phyloP scores from a whole-genome alignment of 352 stramenopile genomes.

The Globisporangium megalacanthum region DNA sequence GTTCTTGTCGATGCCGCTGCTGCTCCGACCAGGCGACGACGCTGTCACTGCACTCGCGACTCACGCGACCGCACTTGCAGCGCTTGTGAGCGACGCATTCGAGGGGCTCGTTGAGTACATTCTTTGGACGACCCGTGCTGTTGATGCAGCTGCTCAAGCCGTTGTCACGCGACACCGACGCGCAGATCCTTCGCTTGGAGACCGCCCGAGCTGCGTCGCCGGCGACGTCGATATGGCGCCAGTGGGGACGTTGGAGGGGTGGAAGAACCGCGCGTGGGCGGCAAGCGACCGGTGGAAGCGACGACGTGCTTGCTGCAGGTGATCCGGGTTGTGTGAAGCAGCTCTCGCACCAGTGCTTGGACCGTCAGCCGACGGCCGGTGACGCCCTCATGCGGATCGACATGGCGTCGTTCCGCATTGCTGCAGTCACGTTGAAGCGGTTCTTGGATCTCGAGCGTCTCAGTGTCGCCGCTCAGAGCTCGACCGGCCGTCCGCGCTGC shows the following conservation, averaged over 20 bases:
- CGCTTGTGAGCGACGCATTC: slow-evolving; percentile 39
- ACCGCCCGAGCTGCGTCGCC: background rate
- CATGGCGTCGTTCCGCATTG: slow-evolving; percentile 64
- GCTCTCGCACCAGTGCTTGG: slow-evolving; percentile 15
- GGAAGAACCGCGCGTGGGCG: background rate
- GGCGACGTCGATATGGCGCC: slow-evolving; percentile 29
- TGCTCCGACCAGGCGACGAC: slow-evolving; percentile 67
- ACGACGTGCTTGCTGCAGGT: slow-evolving; percentile 40
- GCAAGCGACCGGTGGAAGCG: background rate
- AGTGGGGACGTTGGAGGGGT: slow-evolving; percentile 1
- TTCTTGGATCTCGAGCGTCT: slow-evolving; percentile 67
- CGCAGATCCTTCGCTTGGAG: too few relatives aligned
- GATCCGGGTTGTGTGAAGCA: slow-evolving; percentile 45
- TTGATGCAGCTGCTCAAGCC: slow-evolving; percentile 57
- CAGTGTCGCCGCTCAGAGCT: slow-evolving; percentile 45
- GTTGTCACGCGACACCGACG: slow-evolving; percentile 16
- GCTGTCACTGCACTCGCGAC: slow-evolving; percentile 41
- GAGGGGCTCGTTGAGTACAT: slow-evolving; percentile 49
- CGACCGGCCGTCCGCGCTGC: slow-evolving; percentile 34
- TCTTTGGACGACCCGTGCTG: slow-evolving; percentile 43
- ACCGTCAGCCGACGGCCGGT: background rate
- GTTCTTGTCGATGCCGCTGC: slow-evolving; percentile 50
- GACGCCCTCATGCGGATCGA: slow-evolving; percentile 40
- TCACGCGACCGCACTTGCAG: slow-evolving; percentile 47
- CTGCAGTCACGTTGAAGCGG: slow-evolving; percentile 49